Evolutionary conservation across 2,329 filamentous ascomycete genomes (phyloP), one percentile per base, ranked within the genome.

Genomic region (Mariannaea sp.): DNA sequence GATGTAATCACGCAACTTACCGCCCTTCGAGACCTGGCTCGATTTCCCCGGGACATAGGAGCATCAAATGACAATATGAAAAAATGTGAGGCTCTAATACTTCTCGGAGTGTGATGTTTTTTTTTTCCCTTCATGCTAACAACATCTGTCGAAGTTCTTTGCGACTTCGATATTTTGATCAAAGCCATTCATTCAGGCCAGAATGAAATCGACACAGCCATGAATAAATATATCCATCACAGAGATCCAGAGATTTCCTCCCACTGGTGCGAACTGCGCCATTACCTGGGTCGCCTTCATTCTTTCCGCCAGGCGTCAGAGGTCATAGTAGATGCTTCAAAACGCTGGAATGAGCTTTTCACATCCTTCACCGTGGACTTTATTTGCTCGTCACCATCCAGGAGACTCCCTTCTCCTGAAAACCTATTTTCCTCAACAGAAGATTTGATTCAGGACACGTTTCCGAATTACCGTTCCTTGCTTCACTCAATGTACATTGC

Each of bases 301-400:
- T 63, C 66, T 0, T 68, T 66, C 33, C 56, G 57, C 3, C 53
- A 55, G 5, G 65, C 64, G 2, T 41, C 61, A 3, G 40, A 57
- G 1, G 40, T 52, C 19, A 50, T 68, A 0, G 32, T 59, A 5
- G 12, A 29, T 3, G 51, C 59, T 1, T 17, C 49, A 1, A 49
- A 24, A 1, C 33, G 14, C 4, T 70, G 68, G 57, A 64, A 61
- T 0, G 24, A 38, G 0, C 49, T 72, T 4, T 71, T 71, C 14
- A 12, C 57, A 13, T 55, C 66, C 24, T 63, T 69, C 22, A 39
- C 56, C 7, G 53, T 73, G 1, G 57, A 32, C 0, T 46, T 24
- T 12, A 32, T 73, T 1, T 54, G 58, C 1, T 70, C 70, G 38
- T 0, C 57, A n/a, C 30, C 0, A 10, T 56, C 1, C 1, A 19